These are phyloP conservation scores for Thielaviopsis musarum DNA, from an alignment of 2,329 filamentous ascomycete genomes.

Conservation along the genomic window DNA sequence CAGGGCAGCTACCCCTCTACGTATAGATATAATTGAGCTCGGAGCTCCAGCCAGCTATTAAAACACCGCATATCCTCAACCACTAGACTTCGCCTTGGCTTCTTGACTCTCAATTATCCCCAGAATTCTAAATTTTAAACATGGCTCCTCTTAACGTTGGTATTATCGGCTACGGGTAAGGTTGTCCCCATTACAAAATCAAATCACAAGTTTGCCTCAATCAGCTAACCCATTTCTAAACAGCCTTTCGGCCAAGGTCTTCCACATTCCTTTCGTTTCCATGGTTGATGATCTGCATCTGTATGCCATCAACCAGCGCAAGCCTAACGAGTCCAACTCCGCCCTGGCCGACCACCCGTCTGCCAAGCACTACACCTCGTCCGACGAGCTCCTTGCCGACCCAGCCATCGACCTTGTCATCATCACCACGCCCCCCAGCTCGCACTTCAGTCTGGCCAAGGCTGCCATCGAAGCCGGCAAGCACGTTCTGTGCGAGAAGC, in stretches of 20 bases:
- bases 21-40: background rate
- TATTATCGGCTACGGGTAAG: conserved; percentile 34
- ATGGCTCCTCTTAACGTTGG: conserved; percentile 28
- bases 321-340: conserved; percentile 45
- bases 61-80: background rate
- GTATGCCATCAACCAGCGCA: conserved; percentile 61
- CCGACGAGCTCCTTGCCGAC: conserved; percentile 49
- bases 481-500: conserved; percentile 70
- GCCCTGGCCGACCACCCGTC: conserved; percentile 51
- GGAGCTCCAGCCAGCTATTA: background rate
- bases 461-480: conserved; percentile 52
- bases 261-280: conserved; percentile 64
- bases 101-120: background rate
- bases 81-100: background rate
- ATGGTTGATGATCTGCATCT: conserved; percentile 28
- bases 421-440: conserved; percentile 54
- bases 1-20: background rate
- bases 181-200: background rate
- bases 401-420: conserved; percentile 50
- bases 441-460: conserved; percentile 50
- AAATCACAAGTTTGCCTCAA: conserved; percentile 5
- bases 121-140: background rate
- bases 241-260: conserved; percentile 54
- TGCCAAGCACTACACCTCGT: conserved; percentile 45
- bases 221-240: conserved; percentile 11